phyloP scores from a whole-genome alignment of 2,329 filamentous ascomycete species.

The Fusarium camptoceras region DNA sequence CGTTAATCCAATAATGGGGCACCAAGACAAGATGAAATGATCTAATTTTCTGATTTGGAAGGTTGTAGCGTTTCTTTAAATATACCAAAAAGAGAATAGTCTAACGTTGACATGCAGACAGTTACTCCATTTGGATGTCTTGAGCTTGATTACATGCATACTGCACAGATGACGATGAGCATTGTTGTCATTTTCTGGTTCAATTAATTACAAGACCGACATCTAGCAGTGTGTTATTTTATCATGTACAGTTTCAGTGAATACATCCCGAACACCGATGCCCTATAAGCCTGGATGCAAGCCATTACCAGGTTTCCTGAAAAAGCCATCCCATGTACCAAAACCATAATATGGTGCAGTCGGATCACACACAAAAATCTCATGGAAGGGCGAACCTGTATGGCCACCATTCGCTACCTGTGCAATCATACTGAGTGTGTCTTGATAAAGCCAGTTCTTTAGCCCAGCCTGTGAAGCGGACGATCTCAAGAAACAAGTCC shows the following conservation, averaged over 20 bases:
- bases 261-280: no score
- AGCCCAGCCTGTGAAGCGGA: background rate
- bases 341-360: background rate
- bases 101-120: background rate
- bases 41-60: background rate
- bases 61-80: background rate
- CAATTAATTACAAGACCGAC: background rate
- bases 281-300: background rate
- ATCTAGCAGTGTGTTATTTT: no score
- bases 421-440: background rate
- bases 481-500: slow-evolving; percentile 5
- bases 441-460: background rate
- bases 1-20: background rate
- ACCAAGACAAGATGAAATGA: no score
- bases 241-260: no score
- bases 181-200: background rate
- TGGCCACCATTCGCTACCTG: slow-evolving; percentile 14
- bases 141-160: background rate
- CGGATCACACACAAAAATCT: slow-evolving; percentile 20
- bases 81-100: background rate
- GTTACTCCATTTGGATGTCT: background rate
- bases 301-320: slow-evolving; percentile 1
- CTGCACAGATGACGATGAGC: background rate
- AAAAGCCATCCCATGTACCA: slow-evolving; percentile 17
- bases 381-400: background rate